phyloP scores from a whole-genome alignment of 1,284 basidiomycete species.

The Sparassis latifolia region DNA sequence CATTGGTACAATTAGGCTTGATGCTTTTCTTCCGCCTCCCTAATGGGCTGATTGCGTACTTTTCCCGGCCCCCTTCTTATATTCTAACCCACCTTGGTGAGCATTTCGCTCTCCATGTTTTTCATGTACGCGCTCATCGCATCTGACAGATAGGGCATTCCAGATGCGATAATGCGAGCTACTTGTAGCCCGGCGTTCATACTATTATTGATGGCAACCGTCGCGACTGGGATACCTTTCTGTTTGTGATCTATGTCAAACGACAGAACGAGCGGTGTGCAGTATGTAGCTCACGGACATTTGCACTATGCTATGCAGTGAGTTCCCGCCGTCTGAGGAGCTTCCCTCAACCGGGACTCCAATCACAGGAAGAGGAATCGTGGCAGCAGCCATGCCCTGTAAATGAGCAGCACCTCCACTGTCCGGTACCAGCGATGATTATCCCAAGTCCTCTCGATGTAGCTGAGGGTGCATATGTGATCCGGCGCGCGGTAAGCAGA shows the following conservation, averaged over 20 bases:
- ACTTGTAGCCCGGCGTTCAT: constrained; percentile 93
- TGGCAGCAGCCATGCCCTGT: constrained; percentile 95
- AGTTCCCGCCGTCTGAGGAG: constrained; percentile 92
- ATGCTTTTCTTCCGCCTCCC: too few species aligned
- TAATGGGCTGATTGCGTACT: constrained; percentile 37
- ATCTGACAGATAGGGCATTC: constrained; percentile 59
- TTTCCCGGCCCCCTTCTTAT: constrained; percentile 81
- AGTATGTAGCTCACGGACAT: constrained; percentile 76
- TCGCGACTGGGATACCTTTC: constrained; percentile 95
- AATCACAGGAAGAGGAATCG: constrained; percentile 90
- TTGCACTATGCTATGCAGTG: constrained; percentile 95
- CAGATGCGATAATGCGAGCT: constrained; percentile 78
- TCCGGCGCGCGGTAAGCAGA: constrained; percentile 95
- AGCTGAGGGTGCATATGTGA: constrained; percentile 79
- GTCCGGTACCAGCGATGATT: constrained; percentile 92
- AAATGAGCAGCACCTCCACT: constrained; percentile 92
- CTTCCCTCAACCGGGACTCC: constrained; percentile 97
- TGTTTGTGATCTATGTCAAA: constrained; percentile 25
- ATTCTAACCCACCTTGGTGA: constrained; percentile 77
- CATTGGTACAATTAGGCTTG: too few species aligned
- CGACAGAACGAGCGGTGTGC: neutral
- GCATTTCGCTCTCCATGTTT: constrained; percentile 75
- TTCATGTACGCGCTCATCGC: constrained; percentile 78
- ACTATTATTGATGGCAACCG: constrained; percentile 95
- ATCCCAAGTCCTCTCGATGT: constrained; percentile 67